These are phyloP conservation scores for Sporothrix brasiliensis DNA, from an alignment of 2,329 filamentous ascomycete genomes.

Conservation along the genomic window DNA sequence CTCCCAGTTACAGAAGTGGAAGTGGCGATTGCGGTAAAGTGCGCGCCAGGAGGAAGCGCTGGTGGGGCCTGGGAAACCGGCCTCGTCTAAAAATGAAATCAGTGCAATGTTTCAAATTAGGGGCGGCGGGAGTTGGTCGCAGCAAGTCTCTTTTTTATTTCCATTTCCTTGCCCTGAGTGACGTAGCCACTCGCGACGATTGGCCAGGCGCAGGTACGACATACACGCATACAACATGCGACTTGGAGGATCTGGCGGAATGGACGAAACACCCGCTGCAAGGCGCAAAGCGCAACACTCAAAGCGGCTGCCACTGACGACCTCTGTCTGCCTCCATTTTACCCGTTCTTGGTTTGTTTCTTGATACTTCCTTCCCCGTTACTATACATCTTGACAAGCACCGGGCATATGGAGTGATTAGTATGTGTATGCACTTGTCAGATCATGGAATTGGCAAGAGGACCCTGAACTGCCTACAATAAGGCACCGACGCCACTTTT, in stretches of 20 bases:
- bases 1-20: not conserved
- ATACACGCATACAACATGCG: not conserved
- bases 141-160: constrained; percentile 8
- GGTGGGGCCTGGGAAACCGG: constrained; percentile 20
- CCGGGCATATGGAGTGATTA: not conserved
- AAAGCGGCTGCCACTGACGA: constrained; percentile 12
- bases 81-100: constrained; percentile 27
- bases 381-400: not conserved
- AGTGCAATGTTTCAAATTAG: constrained; percentile 27
- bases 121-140: constrained; percentile 21
- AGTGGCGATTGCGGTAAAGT: not conserved
- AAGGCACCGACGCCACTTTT: not conserved
- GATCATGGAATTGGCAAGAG: not conserved
- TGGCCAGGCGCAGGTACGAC: not conserved
- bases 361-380: not conserved
- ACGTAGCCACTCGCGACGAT: constrained; percentile 13
- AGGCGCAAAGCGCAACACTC: not conserved
- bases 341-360: not conserved
- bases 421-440: too few species aligned
- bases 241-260: constrained; percentile 13
- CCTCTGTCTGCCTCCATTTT: not conserved
- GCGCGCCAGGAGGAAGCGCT: constrained; percentile 2
- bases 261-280: constrained; percentile 17
- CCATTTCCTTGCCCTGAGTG: not conserved
- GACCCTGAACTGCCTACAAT: constrained; percentile 7